These are phyloP conservation scores for Gossypium anomalum DNA, from an alignment of 345 rosid genomes.

Conservation along the genomic window DNA sequence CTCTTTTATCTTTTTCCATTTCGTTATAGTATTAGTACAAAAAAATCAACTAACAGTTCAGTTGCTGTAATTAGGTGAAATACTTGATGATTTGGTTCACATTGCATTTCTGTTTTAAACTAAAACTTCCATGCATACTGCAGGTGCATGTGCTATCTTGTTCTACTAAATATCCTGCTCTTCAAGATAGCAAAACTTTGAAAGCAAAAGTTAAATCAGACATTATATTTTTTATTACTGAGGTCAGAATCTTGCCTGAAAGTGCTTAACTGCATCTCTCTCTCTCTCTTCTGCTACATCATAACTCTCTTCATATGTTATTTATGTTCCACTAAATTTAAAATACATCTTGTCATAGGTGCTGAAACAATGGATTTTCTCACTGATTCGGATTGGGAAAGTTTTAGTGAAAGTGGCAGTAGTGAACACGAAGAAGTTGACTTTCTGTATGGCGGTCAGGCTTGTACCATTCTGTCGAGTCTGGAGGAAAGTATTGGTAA, in stretches of 20 bases:
- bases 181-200: neutral
- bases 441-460: constrained; percentile 52
- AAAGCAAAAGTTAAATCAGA: neutral
- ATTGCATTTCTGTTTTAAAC: neutral
- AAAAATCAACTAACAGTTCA: neutral
- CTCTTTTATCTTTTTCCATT: neutral
- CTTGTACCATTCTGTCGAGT: constrained; percentile 66
- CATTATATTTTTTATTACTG: neutral
- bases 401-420: constrained; percentile 71
- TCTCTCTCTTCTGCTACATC: constrained; percentile 17
- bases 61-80: neutral
- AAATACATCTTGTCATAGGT: constrained; percentile 24
- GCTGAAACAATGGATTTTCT: constrained; percentile 53
- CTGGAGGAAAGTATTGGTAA: constrained; percentile 79
- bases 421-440: constrained; percentile 68
- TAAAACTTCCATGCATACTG: neutral
- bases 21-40: neutral
- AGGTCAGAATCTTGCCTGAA: constrained; percentile 4
- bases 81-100: neutral
- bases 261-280: neutral
- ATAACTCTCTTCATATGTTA: constrained; percentile 9
- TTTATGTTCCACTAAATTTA: constrained; percentile 16
- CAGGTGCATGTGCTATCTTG: neutral
- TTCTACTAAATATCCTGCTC: neutral
- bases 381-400: constrained; percentile 86